phyloP scores from a whole-genome alignment of 2,329 filamentous ascomycete genomes.

The Hyphodiscus sp. region DNA sequence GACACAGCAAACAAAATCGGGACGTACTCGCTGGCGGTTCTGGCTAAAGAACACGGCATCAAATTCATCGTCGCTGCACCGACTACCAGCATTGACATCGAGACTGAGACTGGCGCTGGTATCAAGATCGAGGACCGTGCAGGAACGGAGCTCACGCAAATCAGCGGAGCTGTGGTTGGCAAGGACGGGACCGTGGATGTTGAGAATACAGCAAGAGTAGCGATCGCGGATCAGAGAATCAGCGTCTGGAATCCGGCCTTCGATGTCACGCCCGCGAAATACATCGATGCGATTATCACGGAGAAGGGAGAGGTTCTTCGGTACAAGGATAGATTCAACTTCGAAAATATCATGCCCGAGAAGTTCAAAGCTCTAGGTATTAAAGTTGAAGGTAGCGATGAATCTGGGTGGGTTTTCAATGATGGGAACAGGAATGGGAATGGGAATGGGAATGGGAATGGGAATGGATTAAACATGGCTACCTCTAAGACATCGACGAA shows the following conservation, averaged over 20 bases:
- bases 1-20: conserved; percentile 99
- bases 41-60: conserved; percentile 79
- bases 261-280: conserved; percentile 80
- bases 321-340: conserved; percentile 48
- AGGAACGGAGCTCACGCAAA: conserved; percentile 72
- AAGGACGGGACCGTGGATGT: conserved; percentile 58
- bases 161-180: conserved; percentile 68
- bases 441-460: background rate
- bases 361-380: conserved; percentile 35
- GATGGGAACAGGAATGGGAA: background rate
- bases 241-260: conserved; percentile 96
- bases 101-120: conserved; percentile 66
- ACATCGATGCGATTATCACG: conserved; percentile 93
- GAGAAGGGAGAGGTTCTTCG: conserved; percentile 85
- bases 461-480: too few species aligned
- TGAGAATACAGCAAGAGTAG: conserved; percentile 61
- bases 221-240: conserved; percentile 71
- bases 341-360: conserved; percentile 45
- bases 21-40: conserved; percentile 87
- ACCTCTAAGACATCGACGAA: background rate
- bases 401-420: background rate
- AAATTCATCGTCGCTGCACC: conserved; percentile 95
- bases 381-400: background rate
- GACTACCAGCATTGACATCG: conserved; percentile 85
- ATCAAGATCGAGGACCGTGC: conserved; percentile 91